Percentiles rank a stretch among this genome's conserved stretches.
phyloP scores from a whole-genome alignment of 345 rosid species.

The Litchi chinensis region DNA sequence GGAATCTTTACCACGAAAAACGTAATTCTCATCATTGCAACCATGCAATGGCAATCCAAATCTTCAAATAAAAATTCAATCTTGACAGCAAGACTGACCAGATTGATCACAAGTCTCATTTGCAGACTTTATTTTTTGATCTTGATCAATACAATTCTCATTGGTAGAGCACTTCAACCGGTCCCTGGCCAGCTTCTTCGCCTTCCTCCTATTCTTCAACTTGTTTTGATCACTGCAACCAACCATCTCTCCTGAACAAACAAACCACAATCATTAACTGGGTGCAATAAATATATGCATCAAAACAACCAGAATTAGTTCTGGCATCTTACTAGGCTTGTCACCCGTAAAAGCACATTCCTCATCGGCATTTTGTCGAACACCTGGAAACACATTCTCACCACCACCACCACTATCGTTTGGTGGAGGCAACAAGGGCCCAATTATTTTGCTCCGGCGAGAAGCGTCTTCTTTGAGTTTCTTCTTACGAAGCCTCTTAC shows the following conservation, averaged over 20 bases:
- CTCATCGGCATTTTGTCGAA: slow-evolving; percentile 58
- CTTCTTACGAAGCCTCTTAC: slow-evolving; percentile 74
- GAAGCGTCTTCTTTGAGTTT: slow-evolving; percentile 60
- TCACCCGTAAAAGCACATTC: slow-evolving; percentile 19
- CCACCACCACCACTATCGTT: slow-evolving; percentile 1
- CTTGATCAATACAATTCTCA: slow-evolving; percentile 10
- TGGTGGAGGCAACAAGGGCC: slow-evolving; percentile 56
- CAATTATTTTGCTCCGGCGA: slow-evolving; percentile 55
- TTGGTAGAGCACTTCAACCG: slow-evolving; percentile 11
- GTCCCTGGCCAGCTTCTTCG: slow-evolving; percentile 55
- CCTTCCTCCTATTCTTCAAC: slow-evolving; percentile 54
- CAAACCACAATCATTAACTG: neutral
- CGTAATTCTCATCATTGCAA: neutral
- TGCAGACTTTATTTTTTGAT: neutral
- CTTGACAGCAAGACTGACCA: neutral
- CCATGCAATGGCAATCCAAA: neutral
- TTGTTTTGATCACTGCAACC: slow-evolving; percentile 37
- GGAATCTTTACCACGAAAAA: too few relatives aligned
- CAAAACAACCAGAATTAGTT: neutral
- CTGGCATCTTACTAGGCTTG: slow-evolving; percentile 12
- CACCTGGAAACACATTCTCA: slow-evolving; percentile 31
- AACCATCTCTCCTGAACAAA: slow-evolving; percentile 26
- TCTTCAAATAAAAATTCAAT: neutral
- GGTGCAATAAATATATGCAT: neutral
- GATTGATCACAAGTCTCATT: neutral